phyloP scores from a whole-genome alignment of 371 early-diverging fungal genomes.

The Mortierella sp. region DNA sequence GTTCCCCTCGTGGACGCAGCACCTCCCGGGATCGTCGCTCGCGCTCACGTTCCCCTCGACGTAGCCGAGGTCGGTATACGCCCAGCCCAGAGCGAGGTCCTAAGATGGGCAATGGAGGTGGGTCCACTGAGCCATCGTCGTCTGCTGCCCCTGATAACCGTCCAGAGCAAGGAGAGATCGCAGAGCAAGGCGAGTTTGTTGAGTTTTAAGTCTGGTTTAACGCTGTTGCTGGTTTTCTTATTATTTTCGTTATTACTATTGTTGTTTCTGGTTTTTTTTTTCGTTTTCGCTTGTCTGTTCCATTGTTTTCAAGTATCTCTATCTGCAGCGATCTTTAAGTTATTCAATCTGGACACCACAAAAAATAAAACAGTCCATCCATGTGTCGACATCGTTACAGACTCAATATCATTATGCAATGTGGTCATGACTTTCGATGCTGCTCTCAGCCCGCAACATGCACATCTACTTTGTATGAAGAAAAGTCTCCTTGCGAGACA shows the following conservation, averaged over 20 bases:
- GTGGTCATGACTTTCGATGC: too few relatives aligned
- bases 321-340: too few relatives aligned
- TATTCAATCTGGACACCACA: too few relatives aligned
- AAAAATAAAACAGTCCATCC: too few relatives aligned
- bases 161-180: conserved; percentile 18
- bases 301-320: too few relatives aligned
- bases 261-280: too few relatives aligned
- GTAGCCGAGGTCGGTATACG: conserved; percentile 1
- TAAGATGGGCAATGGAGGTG: conserved; percentile 9
- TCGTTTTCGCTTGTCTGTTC: too few relatives aligned
- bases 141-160: neutral
- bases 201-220: conserved; percentile 1
- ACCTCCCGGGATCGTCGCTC: conserved; percentile 13
- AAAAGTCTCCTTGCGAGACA: too few relatives aligned
- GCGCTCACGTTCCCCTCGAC: conserved; percentile 21
- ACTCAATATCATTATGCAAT: too few relatives aligned
- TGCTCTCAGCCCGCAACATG: too few relatives aligned
- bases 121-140: neutral
- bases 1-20: conserved; percentile 27
- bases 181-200: conserved; percentile 11
- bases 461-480: too few relatives aligned
- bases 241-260: neutral
- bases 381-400: too few relatives aligned
- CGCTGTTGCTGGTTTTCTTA: neutral
- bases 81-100: conserved; percentile 19